phyloP scores from a whole-genome alignment of 2,329 filamentous ascomycete species.

The Apiospora sp. region DNA sequence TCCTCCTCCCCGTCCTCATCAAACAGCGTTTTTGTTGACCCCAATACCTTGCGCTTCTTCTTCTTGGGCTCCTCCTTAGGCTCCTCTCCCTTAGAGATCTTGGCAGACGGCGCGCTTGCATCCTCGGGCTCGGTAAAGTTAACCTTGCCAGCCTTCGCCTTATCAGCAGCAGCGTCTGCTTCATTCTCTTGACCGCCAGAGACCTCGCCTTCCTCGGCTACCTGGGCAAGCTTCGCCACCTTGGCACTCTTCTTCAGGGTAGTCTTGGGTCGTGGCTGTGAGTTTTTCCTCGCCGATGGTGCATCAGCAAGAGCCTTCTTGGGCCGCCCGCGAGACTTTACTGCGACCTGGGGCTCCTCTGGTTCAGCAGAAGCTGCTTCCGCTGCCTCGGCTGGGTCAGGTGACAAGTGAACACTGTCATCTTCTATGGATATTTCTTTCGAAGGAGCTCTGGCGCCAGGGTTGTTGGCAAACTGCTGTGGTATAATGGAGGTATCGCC shows the following conservation, averaged over 20 bases:
- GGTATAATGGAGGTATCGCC: slow-evolving; percentile 37
- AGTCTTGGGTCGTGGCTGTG: slow-evolving; percentile 43
- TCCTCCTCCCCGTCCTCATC: slow-evolving; percentile 69
- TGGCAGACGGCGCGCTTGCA: slow-evolving; percentile 36
- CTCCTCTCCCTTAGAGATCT: slow-evolving; percentile 44
- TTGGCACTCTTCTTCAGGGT: slow-evolving; percentile 41
- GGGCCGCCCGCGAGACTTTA: slow-evolving; percentile 55
- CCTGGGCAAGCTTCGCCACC: slow-evolving; percentile 46
- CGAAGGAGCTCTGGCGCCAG: slow-evolving; percentile 29
- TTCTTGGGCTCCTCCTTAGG: slow-evolving; percentile 51
- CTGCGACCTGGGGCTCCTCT: slow-evolving; percentile 39
- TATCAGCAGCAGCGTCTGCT: slow-evolving; percentile 33
- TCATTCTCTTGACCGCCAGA: slow-evolving; percentile 26
- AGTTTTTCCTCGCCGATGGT: slow-evolving; percentile 55
- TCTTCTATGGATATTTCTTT: slow-evolving; percentile 26
- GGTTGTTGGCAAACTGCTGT: slow-evolving; percentile 28
- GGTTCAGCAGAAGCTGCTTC: slow-evolving; percentile 33
- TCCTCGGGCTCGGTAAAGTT: slow-evolving; percentile 38
- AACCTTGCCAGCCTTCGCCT: slow-evolving; percentile 43
- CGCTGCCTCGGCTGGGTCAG: slow-evolving; percentile 33
- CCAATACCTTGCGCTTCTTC: slow-evolving; percentile 78
- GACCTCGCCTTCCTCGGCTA: slow-evolving; percentile 46
- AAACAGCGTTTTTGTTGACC: slow-evolving; percentile 72
- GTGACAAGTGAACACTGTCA: slow-evolving; percentile 27
- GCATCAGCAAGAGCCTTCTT: slow-evolving; percentile 57